phyloP scores from a whole-genome alignment of 2,329 filamentous ascomycete genomes.

The Curvularia lunata region DNA sequence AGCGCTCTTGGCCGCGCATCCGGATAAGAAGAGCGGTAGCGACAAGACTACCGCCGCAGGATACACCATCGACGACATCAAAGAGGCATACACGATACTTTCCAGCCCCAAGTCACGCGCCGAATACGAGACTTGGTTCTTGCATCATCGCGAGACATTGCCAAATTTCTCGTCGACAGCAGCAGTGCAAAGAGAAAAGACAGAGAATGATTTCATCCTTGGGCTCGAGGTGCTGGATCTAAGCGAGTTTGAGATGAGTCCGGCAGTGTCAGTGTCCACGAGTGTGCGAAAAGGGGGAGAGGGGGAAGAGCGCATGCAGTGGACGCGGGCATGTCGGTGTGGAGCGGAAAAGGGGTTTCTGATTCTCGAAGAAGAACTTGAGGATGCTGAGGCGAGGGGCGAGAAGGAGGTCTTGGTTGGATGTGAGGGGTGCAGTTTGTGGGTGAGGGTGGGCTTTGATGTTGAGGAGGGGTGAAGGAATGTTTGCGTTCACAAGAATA shows the following conservation, averaged over 20 bases:
- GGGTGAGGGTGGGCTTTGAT: slow-evolving; percentile 66
- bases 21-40: slow-evolving; percentile 58
- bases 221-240: slow-evolving; percentile 65
- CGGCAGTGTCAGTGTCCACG: not conserved
- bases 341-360: slow-evolving; percentile 63
- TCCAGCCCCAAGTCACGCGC: slow-evolving; percentile 51
- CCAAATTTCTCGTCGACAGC: not conserved
- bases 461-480: slow-evolving; percentile 54
- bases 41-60: not conserved
- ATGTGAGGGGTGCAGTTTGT: slow-evolving; percentile 68
- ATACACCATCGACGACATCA: slow-evolving; percentile 64
- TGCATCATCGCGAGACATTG: slow-evolving; percentile 9
- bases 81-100: slow-evolving; percentile 63
- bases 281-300: slow-evolving; percentile 44
- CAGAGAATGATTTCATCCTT: slow-evolving; percentile 42
- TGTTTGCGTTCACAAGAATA: no score
- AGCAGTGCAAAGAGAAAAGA: not conserved
- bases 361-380: slow-evolving; percentile 62
- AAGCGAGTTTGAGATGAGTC: slow-evolving; percentile 53
- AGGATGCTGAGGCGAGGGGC: slow-evolving; percentile 57
- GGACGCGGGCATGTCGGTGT: slow-evolving; percentile 64
- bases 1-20: slow-evolving; percentile 64
- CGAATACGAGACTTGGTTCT: slow-evolving; percentile 50
- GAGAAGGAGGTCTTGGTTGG: slow-evolving; percentile 65
- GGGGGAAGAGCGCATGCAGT: slow-evolving; percentile 38